phyloP scores from a whole-genome alignment of 805 yeast species.

The Zygosaccharomyces gambellarensis region DNA sequence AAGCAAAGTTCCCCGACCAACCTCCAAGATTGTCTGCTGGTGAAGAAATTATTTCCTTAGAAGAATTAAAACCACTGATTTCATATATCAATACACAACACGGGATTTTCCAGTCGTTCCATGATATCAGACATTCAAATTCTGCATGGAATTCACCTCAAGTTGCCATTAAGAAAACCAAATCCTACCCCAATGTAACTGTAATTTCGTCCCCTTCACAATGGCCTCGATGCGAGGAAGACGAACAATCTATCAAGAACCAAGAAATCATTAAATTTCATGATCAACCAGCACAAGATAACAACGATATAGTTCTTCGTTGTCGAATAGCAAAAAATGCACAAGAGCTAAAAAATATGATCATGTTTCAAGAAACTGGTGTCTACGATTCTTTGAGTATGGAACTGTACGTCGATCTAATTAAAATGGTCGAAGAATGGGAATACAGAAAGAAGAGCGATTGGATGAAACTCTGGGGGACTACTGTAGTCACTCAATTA shows the following conservation, averaged over 20 bases:
- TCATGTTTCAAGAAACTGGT: conserved; percentile 37
- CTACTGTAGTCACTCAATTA: conserved; percentile 54
- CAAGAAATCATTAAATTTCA: conserved; percentile 35
- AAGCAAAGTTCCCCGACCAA: conserved; percentile 48
- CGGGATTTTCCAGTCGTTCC: conserved; percentile 19
- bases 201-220: conserved; percentile 21
- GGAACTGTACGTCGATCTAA: conserved; percentile 54
- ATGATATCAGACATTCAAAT: conserved; percentile 17
- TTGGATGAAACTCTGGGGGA: conserved; percentile 53
- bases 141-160: conserved; percentile 27
- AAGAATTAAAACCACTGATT: conserved; percentile 57
- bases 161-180: conserved; percentile 26
- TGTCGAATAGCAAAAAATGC: conserved; percentile 45
- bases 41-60: conserved; percentile 52
- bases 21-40: conserved; percentile 50
- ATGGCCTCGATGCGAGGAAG: conserved; percentile 22
- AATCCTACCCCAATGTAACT: conserved; percentile 29
- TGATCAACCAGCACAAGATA: conserved; percentile 25
- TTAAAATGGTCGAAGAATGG: conserved; percentile 50
- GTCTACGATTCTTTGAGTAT: conserved; percentile 48
- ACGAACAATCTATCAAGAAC: conserved; percentile 11
- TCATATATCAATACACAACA: conserved; percentile 53
- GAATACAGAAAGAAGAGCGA: conserved; percentile 42
- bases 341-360: conserved; percentile 40
- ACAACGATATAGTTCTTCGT: conserved; percentile 30